Base-by-base conservation (phyloP, 768 basidiomycete genomes). In the Hericium alpestre region DNA sequence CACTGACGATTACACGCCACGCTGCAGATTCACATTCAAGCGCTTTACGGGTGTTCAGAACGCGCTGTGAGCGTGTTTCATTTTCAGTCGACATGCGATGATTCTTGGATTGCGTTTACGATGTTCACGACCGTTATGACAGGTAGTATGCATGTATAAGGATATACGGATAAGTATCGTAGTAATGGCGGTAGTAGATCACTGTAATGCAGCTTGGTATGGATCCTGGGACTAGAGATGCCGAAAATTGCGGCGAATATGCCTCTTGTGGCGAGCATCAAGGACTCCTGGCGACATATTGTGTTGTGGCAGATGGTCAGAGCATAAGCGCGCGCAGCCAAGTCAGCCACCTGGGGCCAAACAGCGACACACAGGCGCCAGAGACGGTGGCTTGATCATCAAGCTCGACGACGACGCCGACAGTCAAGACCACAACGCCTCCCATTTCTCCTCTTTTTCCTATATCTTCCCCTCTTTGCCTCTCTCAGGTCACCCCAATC, bases 11-110 rank as follows among this genome's bases (percentile, higher is more conserved):
- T 32, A 7, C 32, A 32, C 32, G 32, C 32, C 32, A 13, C 38
- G 32, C 37, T 5, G n/a, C 54, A 87, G 86, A 61, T 88, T 87
- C 70, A 88, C 86, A 7, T 88, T 88, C 76, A 88, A 88, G 69
- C 76, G 87, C 37, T 88, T 88, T 71, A 76, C 77, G n/a, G 60
- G 62, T 1, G 57, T 63, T 13, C 62, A 63, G 18, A 58, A 61
- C 9, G 62, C 46, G 16, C 54, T 63, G 53, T 63, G 57, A 58
- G 15, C 8, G 32, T 32, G 32, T 10, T 32, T 32, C 32, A 32
- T 32, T 32, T 32, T 32, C 8, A 32, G 9, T 32, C 32, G 43
- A n/a, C 43, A 46, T 46, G 43, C 6, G 32, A 32, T 32, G 32
- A 32, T 6, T 32, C 32, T 32, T 32, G 43, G 43, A 46, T 20